phyloP scores from a whole-genome alignment of 805 yeast species.

The Yarrowia sp. region DNA sequence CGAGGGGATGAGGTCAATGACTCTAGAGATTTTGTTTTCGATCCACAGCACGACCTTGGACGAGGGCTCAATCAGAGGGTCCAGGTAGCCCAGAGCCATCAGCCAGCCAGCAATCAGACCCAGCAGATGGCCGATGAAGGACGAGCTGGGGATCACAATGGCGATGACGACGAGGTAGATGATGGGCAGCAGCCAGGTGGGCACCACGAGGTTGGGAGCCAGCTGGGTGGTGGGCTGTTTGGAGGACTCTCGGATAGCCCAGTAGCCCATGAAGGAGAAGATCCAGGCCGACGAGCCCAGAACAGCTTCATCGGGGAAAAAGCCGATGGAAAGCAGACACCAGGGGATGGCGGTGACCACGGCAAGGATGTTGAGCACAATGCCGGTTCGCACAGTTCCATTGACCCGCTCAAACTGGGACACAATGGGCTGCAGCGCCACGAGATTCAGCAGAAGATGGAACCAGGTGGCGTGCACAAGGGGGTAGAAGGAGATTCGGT shows the following conservation, averaged over 20 bases:
- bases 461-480: constrained; percentile 67
- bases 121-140: constrained; percentile 76
- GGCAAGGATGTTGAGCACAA: constrained; percentile 75
- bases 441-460: constrained; percentile 67
- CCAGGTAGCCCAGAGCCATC: constrained; percentile 62
- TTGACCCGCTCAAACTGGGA: constrained; percentile 70
- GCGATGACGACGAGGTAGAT: constrained; percentile 58
- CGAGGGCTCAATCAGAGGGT: constrained; percentile 65
- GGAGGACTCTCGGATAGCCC: constrained; percentile 58
- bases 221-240: constrained; percentile 33
- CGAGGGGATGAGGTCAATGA: constrained; percentile 62
- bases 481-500: constrained; percentile 72
- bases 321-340: constrained; percentile 53
- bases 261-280: constrained; percentile 69
- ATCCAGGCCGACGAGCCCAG: constrained; percentile 79
- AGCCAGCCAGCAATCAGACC: constrained; percentile 71
- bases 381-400: constrained; percentile 87
- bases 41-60: constrained; percentile 64
- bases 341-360: constrained; percentile 71
- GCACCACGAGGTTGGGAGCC: constrained; percentile 53
- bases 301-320: constrained; percentile 62
- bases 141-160: constrained; percentile 66
- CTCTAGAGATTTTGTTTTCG: constrained; percentile 60
- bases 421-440: constrained; percentile 65
- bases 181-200: constrained; percentile 68